Base-by-base conservation (phyloP, 768 basidiomycete species). In the Lactarius vividus region DNA sequence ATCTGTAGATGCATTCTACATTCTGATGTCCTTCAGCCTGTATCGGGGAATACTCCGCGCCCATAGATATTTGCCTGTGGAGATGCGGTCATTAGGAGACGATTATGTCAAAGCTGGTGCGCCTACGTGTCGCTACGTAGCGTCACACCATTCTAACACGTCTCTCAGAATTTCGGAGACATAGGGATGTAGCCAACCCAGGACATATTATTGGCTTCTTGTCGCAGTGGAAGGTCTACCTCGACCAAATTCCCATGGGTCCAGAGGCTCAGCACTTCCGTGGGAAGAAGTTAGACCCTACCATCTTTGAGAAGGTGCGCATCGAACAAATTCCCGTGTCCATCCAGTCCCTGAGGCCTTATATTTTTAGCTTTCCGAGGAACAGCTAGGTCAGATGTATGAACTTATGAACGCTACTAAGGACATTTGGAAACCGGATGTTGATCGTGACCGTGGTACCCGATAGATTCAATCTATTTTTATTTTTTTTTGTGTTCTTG, bases 181-280 rank as follows among this genome's bases (percentile, higher is more conserved):
- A 97, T 69, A 85, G 80, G 71, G 79, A 84, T 28, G 85, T 88
- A 13, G 88, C 88, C 26, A 98, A 98, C 76, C 92, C 94, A 3
- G 81, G 88, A 9, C 87, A 98, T 74, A 86, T 98, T 67, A 96
- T 98, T 74, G 95, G 94, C 2, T 99, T 99, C 74, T 81, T 98
- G 10, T 89, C 90, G 3, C 92, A 98, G 72, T 99, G 96, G 96
- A 97, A 96, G 76, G 75, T 84, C 64, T 98, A 99, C 76, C 82
- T 98, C 63, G 93, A 96, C 71, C 77, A 84, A 66, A 74, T 90
- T 39, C 87, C 86, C 15, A 76, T 72, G 31, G 83, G 80, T 16
- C 73, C 77, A 6, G 79, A 83, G 40, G 77, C 74, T 3, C 74
- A 77, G 61, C 72, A 71, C 39, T 93, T 90, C 71, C 72, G 72